phyloP scores from a whole-genome alignment of 2,329 filamentous ascomycete genomes.

The Fusarium buharicum region DNA sequence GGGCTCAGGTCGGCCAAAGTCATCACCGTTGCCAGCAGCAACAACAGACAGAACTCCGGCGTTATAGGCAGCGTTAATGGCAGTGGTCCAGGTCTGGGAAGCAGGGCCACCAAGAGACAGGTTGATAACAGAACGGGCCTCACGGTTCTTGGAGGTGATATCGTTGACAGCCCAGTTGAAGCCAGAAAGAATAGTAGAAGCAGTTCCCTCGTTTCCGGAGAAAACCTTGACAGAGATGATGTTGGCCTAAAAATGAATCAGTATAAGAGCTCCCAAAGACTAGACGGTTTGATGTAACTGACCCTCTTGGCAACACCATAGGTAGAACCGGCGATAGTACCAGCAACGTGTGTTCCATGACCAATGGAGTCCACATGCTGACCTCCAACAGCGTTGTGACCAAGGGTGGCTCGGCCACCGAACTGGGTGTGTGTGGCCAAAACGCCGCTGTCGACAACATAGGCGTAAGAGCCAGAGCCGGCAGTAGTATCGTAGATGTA shows the following conservation, averaged over 20 bases:
- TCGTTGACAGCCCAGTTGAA: constrained; percentile 56
- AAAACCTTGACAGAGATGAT: constrained; percentile 51
- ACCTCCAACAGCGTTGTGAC: constrained; percentile 52
- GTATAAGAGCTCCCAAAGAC: background rate
- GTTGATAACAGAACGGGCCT: constrained; percentile 51
- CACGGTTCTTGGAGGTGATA: constrained; percentile 47
- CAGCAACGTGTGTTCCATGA: constrained; percentile 58
- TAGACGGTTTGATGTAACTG: background rate
- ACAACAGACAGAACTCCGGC: constrained; percentile 57
- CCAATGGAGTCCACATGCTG: constrained; percentile 50
- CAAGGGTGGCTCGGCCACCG: constrained; percentile 56
- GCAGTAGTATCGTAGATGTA: constrained; percentile 63
- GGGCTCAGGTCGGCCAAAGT: constrained; percentile 44
- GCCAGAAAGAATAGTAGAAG: constrained; percentile 52
- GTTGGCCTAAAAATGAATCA: constrained; percentile 31
- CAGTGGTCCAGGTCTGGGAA: constrained; percentile 52
- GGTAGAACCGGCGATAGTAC: constrained; percentile 52
- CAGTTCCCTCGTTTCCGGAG: constrained; percentile 17
- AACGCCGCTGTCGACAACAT: constrained; percentile 72
- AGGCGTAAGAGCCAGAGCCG: constrained; percentile 64
- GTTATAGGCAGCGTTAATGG: constrained; percentile 54
- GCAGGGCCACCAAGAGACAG: constrained; percentile 55
- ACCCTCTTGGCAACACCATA: constrained; percentile 58
- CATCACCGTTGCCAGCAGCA: constrained; percentile 59
- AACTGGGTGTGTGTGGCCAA: constrained; percentile 62